A percentile compares a stretch with the other conserved stretches of the same genome.
phyloP scores from a whole-genome alignment of 1,284 basidiomycete species.

The Rhodotorula sp. region DNA sequence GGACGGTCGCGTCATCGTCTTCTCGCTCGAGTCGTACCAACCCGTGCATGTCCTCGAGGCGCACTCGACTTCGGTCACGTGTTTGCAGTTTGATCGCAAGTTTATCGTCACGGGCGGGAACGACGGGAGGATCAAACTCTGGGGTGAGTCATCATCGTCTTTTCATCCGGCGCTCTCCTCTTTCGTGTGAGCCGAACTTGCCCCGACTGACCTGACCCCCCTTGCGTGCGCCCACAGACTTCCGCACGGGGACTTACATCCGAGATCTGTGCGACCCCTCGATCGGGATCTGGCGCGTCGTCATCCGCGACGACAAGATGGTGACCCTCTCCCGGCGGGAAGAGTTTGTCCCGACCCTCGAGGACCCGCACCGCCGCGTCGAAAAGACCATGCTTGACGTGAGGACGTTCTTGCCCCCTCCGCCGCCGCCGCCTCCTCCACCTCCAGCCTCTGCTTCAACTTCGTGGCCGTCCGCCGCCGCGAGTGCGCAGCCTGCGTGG shows the following conservation, averaged over 20 bases:
- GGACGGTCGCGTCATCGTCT: constrained; percentile 89
- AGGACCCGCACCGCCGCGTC: background rate
- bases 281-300: constrained; percentile 86
- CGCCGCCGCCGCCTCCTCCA: background rate
- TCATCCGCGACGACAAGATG: constrained; percentile 71
- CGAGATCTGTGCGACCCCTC: constrained; percentile 72
- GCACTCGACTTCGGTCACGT: constrained; percentile 88
- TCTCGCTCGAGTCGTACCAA: constrained; percentile 63
- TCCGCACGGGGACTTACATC: constrained; percentile 64
- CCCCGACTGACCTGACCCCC: background rate
- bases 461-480: background rate
- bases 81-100: constrained; percentile 79
- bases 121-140: constrained; percentile 86
- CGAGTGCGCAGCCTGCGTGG: background rate
- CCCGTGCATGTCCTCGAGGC: constrained; percentile 57
- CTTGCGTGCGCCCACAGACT: constrained; percentile 49
- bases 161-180: no score
- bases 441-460: no score
- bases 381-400: constrained; percentile 76
- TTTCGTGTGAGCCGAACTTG: background rate
- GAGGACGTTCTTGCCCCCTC: constrained; percentile 45
- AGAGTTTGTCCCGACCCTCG: constrained; percentile 59
- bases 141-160: constrained; percentile 51
- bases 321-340: constrained; percentile 78
- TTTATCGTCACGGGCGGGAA: constrained; percentile 72